Evolutionary conservation across 805 yeast genomes (phyloP).

Genomic region (Barnettozyma californica): DNA sequence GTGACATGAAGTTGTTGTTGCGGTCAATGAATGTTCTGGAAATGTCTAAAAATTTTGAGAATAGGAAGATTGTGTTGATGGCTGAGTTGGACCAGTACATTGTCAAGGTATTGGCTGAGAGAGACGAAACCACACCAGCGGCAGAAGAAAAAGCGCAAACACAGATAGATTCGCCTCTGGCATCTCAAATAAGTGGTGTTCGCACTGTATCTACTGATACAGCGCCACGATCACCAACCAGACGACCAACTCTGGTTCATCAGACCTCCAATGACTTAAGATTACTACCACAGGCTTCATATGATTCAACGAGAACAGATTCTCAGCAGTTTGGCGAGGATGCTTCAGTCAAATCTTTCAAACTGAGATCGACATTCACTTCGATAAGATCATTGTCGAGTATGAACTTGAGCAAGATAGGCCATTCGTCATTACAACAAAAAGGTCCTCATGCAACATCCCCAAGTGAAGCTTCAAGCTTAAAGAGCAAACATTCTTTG

Average conservation of each 20-base stretch:
- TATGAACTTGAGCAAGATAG: not conserved
- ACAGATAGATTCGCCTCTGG: not conserved
- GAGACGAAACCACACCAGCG: not conserved
- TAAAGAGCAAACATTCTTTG: not conserved
- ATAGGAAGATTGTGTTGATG: conserved; percentile 23
- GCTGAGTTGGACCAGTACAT: conserved; percentile 15
- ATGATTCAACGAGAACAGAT: not conserved
- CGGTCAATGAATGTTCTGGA: conserved; percentile 50
- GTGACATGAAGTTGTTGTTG: conserved; percentile 60
- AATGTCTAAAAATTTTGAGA: conserved; percentile 37
- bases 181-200: not conserved
- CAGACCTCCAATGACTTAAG: not conserved
- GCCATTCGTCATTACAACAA: not conserved
- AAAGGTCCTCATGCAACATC: not conserved
- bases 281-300: not conserved
- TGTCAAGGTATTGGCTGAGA: not conserved
- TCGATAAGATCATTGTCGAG: conserved; percentile 8
- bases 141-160: not conserved
- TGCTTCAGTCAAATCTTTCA: conserved; percentile 3
- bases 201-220: not conserved
- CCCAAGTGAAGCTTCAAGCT: not conserved
- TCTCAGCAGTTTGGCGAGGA: not conserved
- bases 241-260: not conserved
- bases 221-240: not conserved
- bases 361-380: conserved; percentile 9